Evolutionary conservation across 257 asterid genomes (phyloP).

Genomic region (Ophiorrhiza pumila): DNA sequence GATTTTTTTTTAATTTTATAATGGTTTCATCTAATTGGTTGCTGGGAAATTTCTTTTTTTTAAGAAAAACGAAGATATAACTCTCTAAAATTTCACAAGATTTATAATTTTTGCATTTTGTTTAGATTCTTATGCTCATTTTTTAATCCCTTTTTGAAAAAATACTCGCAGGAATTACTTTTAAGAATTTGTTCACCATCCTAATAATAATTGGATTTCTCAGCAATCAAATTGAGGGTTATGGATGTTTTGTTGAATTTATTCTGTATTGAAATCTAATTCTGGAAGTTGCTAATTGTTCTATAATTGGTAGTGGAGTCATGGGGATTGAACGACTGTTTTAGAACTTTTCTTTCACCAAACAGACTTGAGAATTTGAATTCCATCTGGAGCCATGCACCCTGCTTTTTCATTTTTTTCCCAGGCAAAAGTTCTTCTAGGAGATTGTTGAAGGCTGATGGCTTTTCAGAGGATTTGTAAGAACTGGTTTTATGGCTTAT

Average conservation of each 20-base stretch:
- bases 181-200: not conserved
- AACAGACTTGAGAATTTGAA: conserved; percentile 36
- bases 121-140: not conserved
- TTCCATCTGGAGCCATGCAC: conserved; percentile 45
- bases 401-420: conserved; percentile 42
- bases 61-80: not conserved
- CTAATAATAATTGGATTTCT: not conserved
- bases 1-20: not conserved
- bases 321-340: conserved; percentile 21
- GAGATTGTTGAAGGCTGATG: conserved; percentile 76
- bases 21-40: conserved; percentile 3
- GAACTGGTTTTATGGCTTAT: conserved; percentile 46
- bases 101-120: not conserved
- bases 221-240: not conserved
- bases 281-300: conserved; percentile 19
- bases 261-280: not conserved
- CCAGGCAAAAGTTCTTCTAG: conserved; percentile 57
- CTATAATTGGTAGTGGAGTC: conserved; percentile 23
- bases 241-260: not conserved
- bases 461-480: conserved; percentile 72
- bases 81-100: not conserved
- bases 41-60: conserved; percentile 1
- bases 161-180: not conserved
- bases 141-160: not conserved
- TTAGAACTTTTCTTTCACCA: conserved; percentile 34